These are phyloP conservation scores for Pseudoturritis turrita DNA, from an alignment of 345 rosid species.

Conservation along the genomic window DNA sequence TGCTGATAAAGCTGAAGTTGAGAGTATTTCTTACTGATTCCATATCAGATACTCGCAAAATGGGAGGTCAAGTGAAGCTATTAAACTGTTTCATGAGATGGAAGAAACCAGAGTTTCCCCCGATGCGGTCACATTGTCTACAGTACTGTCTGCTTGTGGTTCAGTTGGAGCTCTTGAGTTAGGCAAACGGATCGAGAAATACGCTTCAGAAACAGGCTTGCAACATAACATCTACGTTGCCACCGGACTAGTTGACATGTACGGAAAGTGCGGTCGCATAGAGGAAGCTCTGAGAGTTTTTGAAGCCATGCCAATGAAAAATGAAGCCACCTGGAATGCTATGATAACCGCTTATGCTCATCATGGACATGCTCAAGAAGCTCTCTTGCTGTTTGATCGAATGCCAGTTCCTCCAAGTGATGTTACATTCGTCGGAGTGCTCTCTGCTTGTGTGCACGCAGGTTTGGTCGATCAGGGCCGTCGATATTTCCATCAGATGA, in stretches of 20 bases:
- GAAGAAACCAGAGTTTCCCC: conserved; percentile 41
- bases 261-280: conserved; percentile 78
- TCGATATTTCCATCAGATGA: conserved; percentile 58
- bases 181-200: conserved; percentile 56
- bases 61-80: conserved; percentile 71
- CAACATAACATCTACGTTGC: conserved; percentile 55
- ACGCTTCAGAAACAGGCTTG: conserved; percentile 44
- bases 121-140: conserved; percentile 50
- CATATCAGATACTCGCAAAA: conserved; percentile 67
- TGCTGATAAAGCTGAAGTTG: not conserved
- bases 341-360: conserved; percentile 82
- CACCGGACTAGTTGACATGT: conserved; percentile 84
- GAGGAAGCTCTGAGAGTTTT: conserved; percentile 66
- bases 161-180: conserved; percentile 72
- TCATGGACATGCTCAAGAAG: conserved; percentile 67
- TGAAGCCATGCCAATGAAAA: conserved; percentile 59
- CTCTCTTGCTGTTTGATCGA: conserved; percentile 51
- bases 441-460: conserved; percentile 88
- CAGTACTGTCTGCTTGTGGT: conserved; percentile 72
- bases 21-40: not conserved
- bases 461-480: conserved; percentile 75
- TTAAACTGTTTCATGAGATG: conserved; percentile 53
- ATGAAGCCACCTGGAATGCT: conserved; percentile 87
- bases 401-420: conserved; percentile 63
- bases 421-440: conserved; percentile 69